Conservation (phyloP, 116 monocot genomes). For the Dioscorea cayenensis region DNA sequence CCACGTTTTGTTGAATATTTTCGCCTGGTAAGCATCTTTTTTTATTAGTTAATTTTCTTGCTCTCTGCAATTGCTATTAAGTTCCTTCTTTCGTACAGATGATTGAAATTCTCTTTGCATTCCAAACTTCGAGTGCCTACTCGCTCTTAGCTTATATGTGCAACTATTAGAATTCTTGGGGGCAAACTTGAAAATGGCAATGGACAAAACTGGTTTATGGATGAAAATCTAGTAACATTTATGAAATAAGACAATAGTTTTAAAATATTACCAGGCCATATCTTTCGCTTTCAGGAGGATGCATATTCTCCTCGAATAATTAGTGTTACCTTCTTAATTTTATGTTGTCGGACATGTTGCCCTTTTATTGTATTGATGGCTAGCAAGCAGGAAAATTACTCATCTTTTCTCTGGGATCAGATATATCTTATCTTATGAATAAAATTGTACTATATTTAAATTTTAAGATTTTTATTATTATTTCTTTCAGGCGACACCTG, state of each 20-base stretch:
- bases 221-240: too few relatives aligned
- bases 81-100: background rate
- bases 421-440: background rate
- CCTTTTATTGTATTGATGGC: background rate
- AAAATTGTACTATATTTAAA: background rate
- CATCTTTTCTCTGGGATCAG: background rate
- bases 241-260: too few relatives aligned
- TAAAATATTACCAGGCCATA: too few relatives aligned
- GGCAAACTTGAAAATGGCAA: too few relatives aligned
- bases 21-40: slow-evolving; percentile 61
- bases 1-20: slow-evolving; percentile 97
- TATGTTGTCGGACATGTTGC: background rate
- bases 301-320: too few relatives aligned
- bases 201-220: too few relatives aligned
- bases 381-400: background rate
- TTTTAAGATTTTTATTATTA: background rate
- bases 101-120: background rate
- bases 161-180: too few relatives aligned
- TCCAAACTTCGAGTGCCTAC: too few relatives aligned
- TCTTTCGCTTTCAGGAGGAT: too few relatives aligned
- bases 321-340: too few relatives aligned
- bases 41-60: background rate
- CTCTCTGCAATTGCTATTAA: background rate
- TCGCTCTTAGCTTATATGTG: too few relatives aligned
- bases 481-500: slow-evolving; percentile 73